phyloP scores from a whole-genome alignment of 148 eudicot genomes.

The Vaccinium myrtillus region DNA sequence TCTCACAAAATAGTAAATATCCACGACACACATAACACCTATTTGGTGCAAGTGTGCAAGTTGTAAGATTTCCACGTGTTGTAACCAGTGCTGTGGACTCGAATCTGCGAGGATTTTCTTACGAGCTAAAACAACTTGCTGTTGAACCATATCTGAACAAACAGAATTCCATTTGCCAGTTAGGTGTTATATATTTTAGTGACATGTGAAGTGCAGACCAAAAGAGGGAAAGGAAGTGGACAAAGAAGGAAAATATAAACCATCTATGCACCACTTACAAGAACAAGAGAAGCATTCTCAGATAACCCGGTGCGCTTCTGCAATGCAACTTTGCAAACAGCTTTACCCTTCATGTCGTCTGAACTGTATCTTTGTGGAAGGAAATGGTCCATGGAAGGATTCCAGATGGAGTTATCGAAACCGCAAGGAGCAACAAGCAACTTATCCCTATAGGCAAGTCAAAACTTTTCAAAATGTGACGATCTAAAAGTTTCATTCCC shows the following conservation, averaged over 20 bases:
- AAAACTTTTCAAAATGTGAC: constrained; percentile 9
- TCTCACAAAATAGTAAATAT: neutral
- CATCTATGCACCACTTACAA: constrained; percentile 38
- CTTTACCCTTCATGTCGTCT: constrained; percentile 56
- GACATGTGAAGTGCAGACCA: neutral
- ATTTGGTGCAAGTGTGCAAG: neutral
- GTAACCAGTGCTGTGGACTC: neutral
- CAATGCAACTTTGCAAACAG: constrained; percentile 48
- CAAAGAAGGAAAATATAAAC: neutral
- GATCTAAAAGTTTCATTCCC: neutral
- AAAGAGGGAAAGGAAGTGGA: neutral
- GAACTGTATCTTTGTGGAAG: constrained; percentile 47
- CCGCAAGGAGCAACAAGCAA: constrained; percentile 55
- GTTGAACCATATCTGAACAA: constrained; percentile 2
- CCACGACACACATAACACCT: neutral
- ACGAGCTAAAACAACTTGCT: neutral
- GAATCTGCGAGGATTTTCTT: neutral
- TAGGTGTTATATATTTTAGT: neutral
- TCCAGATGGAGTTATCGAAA: constrained; percentile 49
- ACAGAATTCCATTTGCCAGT: neutral
- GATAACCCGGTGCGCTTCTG: constrained; percentile 41
- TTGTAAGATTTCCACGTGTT: neutral
- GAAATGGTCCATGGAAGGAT: constrained; percentile 52
- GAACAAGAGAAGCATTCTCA: constrained; percentile 35
- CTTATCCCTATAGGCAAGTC: constrained; percentile 46